These are phyloP conservation scores for Pterocarpus macrocarpus DNA, from an alignment of 306 rosid species.

Conservation along the genomic window DNA sequence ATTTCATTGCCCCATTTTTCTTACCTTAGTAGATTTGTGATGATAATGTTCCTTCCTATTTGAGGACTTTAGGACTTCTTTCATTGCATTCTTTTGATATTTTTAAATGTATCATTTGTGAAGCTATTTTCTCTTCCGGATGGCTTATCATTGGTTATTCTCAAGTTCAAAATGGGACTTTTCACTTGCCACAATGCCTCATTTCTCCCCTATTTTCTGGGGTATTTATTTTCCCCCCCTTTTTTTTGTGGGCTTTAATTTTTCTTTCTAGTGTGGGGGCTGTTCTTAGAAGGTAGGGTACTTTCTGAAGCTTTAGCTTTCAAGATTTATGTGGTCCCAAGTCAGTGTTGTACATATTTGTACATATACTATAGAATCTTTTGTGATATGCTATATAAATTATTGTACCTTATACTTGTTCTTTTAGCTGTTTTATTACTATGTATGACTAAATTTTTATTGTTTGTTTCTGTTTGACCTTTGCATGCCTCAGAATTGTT, in stretches of 20 bases:
- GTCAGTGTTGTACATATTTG: conserved; percentile 37
- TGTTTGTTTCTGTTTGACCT: too few relatives aligned
- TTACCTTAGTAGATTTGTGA: conserved; percentile 10
- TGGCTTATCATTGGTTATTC: conserved; percentile 43
- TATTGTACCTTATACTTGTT: conserved; percentile 15
- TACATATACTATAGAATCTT: conserved; percentile 44
- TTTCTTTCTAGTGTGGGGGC: conserved; percentile 21
- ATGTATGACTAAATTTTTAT: not conserved
- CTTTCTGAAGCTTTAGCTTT: conserved; percentile 29
- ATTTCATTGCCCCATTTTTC: conserved; percentile 40
- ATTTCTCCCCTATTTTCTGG: conserved; percentile 35
- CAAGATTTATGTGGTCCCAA: conserved; percentile 37
- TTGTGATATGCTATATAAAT: conserved; percentile 37
- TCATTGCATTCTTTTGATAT: conserved; percentile 59
- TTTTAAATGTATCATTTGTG: conserved; percentile 45
- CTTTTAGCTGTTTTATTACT: conserved; percentile 4
- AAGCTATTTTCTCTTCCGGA: conserved; percentile 26
- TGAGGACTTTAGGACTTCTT: conserved; percentile 40
- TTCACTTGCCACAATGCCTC: conserved; percentile 18
- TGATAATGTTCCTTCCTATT: conserved; percentile 22
- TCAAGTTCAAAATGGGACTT: conserved; percentile 45
- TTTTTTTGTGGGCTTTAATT: conserved; percentile 4
- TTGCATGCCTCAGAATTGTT: not conserved
- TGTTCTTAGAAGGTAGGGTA: conserved; percentile 4
- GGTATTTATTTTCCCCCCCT: conserved; percentile 32